Percentiles rank a stretch among this genome's conserved stretches.
phyloP scores from a whole-genome alignment of 352 stramenopile genomes.

The Pythium rishiriense region DNA sequence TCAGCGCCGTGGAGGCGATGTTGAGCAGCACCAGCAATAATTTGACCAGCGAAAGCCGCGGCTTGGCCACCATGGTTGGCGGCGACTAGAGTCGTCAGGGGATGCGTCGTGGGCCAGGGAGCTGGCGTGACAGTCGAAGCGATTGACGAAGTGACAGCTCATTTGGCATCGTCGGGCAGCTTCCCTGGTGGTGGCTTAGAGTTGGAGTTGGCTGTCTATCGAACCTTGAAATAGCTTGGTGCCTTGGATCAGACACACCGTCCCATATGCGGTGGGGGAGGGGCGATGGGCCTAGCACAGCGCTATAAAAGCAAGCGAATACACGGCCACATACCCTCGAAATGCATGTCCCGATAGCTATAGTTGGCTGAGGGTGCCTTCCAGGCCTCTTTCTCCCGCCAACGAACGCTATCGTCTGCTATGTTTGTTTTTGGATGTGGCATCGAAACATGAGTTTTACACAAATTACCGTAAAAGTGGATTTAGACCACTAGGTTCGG shows the following conservation, averaged over 20 bases:
- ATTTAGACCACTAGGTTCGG: neutral
- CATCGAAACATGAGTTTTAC: no score
- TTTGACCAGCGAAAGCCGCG: constrained; percentile 6
- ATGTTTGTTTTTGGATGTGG: neutral
- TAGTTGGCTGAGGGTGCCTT: neutral
- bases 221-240: no score
- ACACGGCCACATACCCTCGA: no score
- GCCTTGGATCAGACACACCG: neutral
- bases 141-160: neutral
- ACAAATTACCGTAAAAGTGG: neutral
- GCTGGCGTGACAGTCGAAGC: neutral
- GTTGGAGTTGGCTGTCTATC: no score
- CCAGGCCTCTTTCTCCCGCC: neutral
- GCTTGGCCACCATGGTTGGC: neutral
- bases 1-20: constrained; percentile 18
- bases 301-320: no score
- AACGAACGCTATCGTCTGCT: neutral
- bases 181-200: no score
- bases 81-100: neutral
- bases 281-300: neutral
- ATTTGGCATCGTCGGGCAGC: no score
- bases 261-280: neutral
- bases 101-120: neutral
- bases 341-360: no score
- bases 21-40: constrained; percentile 16